Conservation (phyloP, 371 early-diverging fungal species). For the Basidiobolus meristosporus region DNA sequence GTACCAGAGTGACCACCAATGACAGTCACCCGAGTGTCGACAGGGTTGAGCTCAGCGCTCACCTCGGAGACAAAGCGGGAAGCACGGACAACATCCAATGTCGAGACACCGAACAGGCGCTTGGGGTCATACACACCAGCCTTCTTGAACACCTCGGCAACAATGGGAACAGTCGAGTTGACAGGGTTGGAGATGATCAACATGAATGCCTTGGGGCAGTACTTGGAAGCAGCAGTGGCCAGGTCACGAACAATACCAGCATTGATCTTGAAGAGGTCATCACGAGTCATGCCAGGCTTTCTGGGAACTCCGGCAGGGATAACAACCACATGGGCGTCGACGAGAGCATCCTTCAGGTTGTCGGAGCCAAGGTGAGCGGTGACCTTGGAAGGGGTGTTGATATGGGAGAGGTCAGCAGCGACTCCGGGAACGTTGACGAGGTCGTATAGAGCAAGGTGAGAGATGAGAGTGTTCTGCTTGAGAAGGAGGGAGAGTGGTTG, state of each 20-base stretch:
- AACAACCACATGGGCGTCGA: constrained; percentile 60
- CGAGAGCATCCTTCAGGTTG: constrained; percentile 39
- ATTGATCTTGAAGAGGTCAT: constrained; percentile 72
- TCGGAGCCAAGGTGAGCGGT: constrained; percentile 22
- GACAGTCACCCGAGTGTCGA: constrained; percentile 22
- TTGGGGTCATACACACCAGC: constrained; percentile 55
- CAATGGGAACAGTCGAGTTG: constrained; percentile 82
- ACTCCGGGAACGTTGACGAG: constrained; percentile 57
- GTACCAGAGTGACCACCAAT: constrained; percentile 86
- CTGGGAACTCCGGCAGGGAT: constrained; percentile 89
- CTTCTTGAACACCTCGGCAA: constrained; percentile 64
- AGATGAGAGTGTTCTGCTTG: constrained; percentile 45
- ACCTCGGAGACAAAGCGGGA: constrained; percentile 60
- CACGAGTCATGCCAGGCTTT: constrained; percentile 85
- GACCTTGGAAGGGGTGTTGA: constrained; percentile 45
- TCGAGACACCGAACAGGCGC: constrained; percentile 78
- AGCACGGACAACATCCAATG: constrained; percentile 77
- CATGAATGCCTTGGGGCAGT: constrained; percentile 59
- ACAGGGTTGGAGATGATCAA: constrained; percentile 82
- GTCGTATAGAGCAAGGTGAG: constrained; percentile 49
- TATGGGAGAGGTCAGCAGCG: constrained; percentile 56
- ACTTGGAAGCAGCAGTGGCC: constrained; percentile 52
- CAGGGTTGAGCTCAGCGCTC: constrained; percentile 15
- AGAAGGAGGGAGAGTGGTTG: constrained; percentile 76
- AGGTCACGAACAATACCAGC: constrained; percentile 71